Base-by-base conservation (phyloP, 352 stramenopile species). In the Globisporangium barbulae region DNA sequence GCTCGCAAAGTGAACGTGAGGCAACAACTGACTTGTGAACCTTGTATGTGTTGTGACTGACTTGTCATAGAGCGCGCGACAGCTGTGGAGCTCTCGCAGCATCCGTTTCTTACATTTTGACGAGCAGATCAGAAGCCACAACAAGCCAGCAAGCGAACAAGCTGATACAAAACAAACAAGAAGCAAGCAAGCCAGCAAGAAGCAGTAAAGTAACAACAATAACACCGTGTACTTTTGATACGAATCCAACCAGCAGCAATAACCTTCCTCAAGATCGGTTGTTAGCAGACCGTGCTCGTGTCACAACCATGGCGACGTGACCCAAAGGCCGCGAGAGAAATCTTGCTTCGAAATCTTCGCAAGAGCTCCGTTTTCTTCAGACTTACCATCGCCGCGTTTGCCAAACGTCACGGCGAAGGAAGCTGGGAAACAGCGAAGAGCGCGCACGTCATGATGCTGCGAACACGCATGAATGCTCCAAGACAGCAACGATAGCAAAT, bases 51-150 rank as follows among this genome's bases (percentile, higher is more conserved):
- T 21, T 62, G 8, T 35, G 25, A 2, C 7, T 19, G 13, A 21
- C 13, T 21, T 53, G 35, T 21, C 12, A 21, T 64, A 93, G 84
- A 85, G 60, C 78, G 84, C 59, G 84, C 84, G 35, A 86, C 78
- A n/a, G 84, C 81, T 53, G 53, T 71, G 44, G 82, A 91, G 59
- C 74, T 93, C 28, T 63, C 77, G 22, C 63, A 69, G 45, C 79
- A 93, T 66, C 41, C 65, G 22, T 93, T 93, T 61, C 69, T 93
- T 39, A 70, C 75, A 50, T 44, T 19, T 42, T 63, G 57, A 55
- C 47, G 41, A n/a, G 17, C 33, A 62, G n/a, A 17, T 21, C 22
- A 37, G 5, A 53, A 25, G 7, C 30, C 52, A 30, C 54, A 47
- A 25, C 6, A 25, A 63, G 13, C 17, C 1, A 62, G 22, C 28